phyloP scores from a whole-genome alignment of 352 stramenopile species.

The Phytopythium oedochilum region DNA sequence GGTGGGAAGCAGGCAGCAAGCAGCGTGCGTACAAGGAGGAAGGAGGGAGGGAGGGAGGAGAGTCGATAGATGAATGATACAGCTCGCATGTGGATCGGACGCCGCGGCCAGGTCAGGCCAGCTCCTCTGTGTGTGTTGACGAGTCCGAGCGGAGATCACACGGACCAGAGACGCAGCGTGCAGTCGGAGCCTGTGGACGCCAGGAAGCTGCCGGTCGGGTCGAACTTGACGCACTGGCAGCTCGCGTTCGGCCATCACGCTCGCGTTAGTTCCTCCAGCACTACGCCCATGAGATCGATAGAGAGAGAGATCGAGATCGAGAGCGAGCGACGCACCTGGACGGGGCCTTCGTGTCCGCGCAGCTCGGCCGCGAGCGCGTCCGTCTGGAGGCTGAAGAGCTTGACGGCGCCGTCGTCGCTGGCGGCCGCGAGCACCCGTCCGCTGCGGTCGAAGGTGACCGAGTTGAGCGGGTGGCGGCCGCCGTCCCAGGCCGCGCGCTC shows the following conservation, averaged over 20 bases:
- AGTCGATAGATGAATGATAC: constrained; percentile 2
- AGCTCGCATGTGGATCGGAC: neutral
- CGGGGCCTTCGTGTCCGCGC: constrained; percentile 89
- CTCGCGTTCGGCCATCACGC: too few relatives aligned
- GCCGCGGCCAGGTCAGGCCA: too few relatives aligned
- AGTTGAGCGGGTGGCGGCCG: constrained; percentile 89
- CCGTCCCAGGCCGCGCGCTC: constrained; percentile 85
- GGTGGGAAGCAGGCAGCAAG: constrained; percentile 3
- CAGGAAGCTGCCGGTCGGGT: constrained; percentile 85
- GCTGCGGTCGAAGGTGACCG: constrained; percentile 87
- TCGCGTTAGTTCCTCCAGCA: too few relatives aligned
- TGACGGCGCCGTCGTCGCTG: constrained; percentile 89
- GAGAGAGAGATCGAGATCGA: neutral
- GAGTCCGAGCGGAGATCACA: constrained; percentile 5
- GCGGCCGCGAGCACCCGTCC: constrained; percentile 80
- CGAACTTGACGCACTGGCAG: constrained; percentile 84
- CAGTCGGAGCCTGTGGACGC: constrained; percentile 91
- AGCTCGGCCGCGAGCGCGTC: constrained; percentile 69
- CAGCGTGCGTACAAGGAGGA: too few relatives aligned
- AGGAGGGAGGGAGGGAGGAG: too few relatives aligned
- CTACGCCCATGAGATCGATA: too few relatives aligned
- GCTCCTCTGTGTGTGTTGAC: too few relatives aligned
- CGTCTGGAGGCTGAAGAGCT: constrained; percentile 83
- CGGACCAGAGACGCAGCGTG: constrained; percentile 91
- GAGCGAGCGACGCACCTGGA: constrained; percentile 72